A percentile compares a stretch with the other conserved stretches of the same genome.
phyloP scores from a whole-genome alignment of 768 basidiomycete genomes.

The Rhizopogon rudus region DNA sequence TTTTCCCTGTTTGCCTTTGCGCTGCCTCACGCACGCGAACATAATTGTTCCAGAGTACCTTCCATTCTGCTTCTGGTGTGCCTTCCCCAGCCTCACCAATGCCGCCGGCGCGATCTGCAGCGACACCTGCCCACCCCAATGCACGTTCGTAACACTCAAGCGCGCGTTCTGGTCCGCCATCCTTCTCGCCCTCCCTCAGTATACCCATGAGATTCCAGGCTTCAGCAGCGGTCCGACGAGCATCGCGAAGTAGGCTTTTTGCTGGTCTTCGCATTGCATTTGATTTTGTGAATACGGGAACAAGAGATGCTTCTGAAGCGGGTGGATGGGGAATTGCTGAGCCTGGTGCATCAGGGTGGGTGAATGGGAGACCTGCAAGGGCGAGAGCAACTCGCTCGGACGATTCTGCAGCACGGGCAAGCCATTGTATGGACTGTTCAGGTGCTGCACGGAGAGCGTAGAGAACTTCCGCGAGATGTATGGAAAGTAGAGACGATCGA shows the following conservation, averaged over 20 bases:
- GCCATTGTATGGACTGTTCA: conserved; percentile 46
- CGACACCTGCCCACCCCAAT: conserved; percentile 58
- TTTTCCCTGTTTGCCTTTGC: conserved; percentile 5
- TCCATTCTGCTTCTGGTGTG: conserved; percentile 57
- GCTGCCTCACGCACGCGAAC: conserved; percentile 37
- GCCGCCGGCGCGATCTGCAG: conserved; percentile 30
- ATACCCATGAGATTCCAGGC: conserved; percentile 74
- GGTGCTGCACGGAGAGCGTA: conserved; percentile 42
- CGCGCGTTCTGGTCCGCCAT: conserved; percentile 34
- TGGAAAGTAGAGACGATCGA: conserved; percentile 65
- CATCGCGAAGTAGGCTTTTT: conserved; percentile 55
- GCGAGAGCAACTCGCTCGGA: conserved; percentile 59
- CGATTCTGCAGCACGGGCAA: conserved; percentile 58
- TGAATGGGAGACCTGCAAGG: conserved; percentile 40
- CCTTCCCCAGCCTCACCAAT: conserved; percentile 43
- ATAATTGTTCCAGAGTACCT: conserved; percentile 55
- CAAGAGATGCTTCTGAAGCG: conserved; percentile 35
- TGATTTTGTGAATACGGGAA: conserved; percentile 42
- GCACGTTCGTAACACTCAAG: conserved; percentile 66
- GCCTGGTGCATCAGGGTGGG: conserved; percentile 29
- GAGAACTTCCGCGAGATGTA: conserved; percentile 71
- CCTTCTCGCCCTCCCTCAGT: conserved; percentile 41
- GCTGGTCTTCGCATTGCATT: conserved; percentile 51
- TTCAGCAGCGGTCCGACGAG: conserved; percentile 66
- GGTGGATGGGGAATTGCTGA: conserved; percentile 32